A percentile compares a stretch with the other conserved stretches of the same genome.
phyloP scores from a whole-genome alignment of 306 rosid species.

The Albizia julibrissin region DNA sequence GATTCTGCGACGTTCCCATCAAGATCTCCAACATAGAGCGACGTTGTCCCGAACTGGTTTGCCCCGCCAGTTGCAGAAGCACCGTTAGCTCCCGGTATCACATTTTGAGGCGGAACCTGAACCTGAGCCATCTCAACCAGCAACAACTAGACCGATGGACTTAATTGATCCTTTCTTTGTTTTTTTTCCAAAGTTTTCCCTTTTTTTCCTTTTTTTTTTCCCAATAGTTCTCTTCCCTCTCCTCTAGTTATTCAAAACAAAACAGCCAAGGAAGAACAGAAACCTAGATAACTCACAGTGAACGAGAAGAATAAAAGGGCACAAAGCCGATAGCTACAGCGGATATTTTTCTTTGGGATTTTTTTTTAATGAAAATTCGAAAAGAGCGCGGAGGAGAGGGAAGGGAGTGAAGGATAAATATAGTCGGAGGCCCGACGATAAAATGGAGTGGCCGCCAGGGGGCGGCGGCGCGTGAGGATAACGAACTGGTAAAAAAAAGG shows the following conservation, averaged over 20 bases:
- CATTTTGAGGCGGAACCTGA: slow-evolving; percentile 80
- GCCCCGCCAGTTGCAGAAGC: slow-evolving; percentile 44
- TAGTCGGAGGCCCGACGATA: slow-evolving; percentile 54
- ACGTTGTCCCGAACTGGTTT: slow-evolving; percentile 83
- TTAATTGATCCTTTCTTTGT: not conserved
- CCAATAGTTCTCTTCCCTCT: slow-evolving; percentile 71
- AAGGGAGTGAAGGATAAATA: slow-evolving; percentile 46
- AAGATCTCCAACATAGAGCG: slow-evolving; percentile 96
- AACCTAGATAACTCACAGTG: slow-evolving; percentile 7
- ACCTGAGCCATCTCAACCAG: slow-evolving; percentile 59
- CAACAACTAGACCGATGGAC: slow-evolving; percentile 6
- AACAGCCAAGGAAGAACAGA: slow-evolving; percentile 37
- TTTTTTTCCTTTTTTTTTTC: not conserved
- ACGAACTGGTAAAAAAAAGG: not conserved
- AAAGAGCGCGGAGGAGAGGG: slow-evolving; percentile 67
- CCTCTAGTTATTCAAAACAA: slow-evolving; percentile 73
- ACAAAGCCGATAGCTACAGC: not conserved
- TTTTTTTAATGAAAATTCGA: not conserved
- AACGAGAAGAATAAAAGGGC: slow-evolving; percentile 19
- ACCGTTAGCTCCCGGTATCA: slow-evolving; percentile 59
- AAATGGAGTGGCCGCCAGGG: slow-evolving; percentile 36
- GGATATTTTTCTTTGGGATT: not conserved
- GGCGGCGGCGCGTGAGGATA: slow-evolving; percentile 38
- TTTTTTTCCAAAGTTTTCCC: not conserved
- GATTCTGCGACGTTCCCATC: slow-evolving; percentile 79